Conservation (phyloP, 2,329 filamentous ascomycete species). For the Tolypocladium endophyticum region DNA sequence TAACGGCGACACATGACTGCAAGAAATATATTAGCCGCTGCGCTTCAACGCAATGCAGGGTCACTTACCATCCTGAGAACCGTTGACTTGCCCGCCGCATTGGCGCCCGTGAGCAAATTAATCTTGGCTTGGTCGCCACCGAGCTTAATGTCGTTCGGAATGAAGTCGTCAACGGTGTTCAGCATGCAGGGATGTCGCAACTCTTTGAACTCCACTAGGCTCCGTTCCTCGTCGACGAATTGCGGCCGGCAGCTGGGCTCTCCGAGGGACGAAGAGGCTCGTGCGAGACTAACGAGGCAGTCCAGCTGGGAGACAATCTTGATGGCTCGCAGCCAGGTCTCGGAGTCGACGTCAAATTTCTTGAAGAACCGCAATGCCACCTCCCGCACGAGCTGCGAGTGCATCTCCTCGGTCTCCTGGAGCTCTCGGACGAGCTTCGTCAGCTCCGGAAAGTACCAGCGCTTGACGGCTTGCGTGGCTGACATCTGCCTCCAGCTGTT, state of each 20-base stretch:
- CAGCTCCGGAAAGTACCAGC: conserved; percentile 85
- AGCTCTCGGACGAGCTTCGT: conserved; percentile 73
- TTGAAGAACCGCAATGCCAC: conserved; percentile 74
- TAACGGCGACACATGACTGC: conserved; percentile 86
- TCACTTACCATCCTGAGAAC: conserved; percentile 76
- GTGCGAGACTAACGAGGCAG: conserved; percentile 86
- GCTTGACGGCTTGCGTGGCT: conserved; percentile 77
- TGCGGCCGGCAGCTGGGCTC: conserved; percentile 77
- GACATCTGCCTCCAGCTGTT: conserved; percentile 95
- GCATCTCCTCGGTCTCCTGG: conserved; percentile 89
- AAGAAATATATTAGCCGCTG: not conserved
- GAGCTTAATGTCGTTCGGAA: conserved; percentile 85
- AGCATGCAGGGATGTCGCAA: conserved; percentile 93
- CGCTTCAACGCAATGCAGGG: no score
- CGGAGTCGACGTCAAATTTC: conserved; percentile 81
- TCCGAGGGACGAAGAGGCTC: conserved; percentile 73
- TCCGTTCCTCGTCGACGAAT: conserved; percentile 80
- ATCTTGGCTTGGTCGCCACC: conserved; percentile 77
- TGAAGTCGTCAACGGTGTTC: conserved; percentile 83
- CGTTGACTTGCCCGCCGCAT: conserved; percentile 95
- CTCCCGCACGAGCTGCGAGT: conserved; percentile 82
- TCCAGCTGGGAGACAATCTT: conserved; percentile 87
- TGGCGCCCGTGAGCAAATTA: conserved; percentile 86
- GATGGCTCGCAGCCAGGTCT: conserved; percentile 78
- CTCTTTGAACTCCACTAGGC: conserved; percentile 83